A percentile compares a stretch with the other conserved stretches of the same genome.
These are phyloP conservation scores for Yamadazyma kitorensis DNA, from an alignment of 805 yeast species.

Conservation along the genomic window DNA sequence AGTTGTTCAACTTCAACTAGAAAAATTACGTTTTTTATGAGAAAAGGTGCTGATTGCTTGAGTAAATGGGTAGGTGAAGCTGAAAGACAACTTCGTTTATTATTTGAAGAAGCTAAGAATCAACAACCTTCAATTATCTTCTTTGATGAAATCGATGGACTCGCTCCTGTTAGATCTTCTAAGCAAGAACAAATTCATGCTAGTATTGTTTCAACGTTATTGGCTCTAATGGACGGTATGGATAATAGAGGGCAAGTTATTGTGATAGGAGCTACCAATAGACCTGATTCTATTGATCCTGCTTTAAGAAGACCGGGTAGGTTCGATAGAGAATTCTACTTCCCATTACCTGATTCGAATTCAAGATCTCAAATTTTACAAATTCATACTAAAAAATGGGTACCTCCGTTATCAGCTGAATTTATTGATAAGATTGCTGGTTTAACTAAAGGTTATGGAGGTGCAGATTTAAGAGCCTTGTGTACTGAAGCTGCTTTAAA, in stretches of 20 bases:
- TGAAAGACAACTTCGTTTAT: conserved; percentile 83
- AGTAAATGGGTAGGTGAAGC: conserved; percentile 99
- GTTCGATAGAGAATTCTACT: conserved; percentile 94
- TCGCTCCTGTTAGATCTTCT: conserved; percentile 96
- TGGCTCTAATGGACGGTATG: conserved; percentile 99
- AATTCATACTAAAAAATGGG: conserved; percentile 90
- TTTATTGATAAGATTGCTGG: conserved; percentile 69
- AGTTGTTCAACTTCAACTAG: conserved; percentile 82
- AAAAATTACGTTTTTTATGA: conserved; percentile 94
- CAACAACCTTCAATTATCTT: conserved; percentile 95
- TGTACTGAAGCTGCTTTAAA: conserved; percentile 95
- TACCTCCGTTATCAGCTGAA: conserved; percentile 57
- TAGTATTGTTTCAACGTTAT: conserved; percentile 88
- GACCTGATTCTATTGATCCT: conserved; percentile 98
- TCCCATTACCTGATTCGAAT: conserved; percentile 82
- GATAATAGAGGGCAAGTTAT: conserved; percentile 97
- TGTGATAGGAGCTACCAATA: conserved; percentile 95
- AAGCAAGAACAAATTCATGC: conserved; percentile 99
- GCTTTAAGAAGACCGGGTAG: conserved; percentile 96
- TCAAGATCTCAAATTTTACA: conserved; percentile 76
- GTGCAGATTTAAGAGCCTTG: conserved; percentile 91
- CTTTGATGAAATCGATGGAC: conserved; percentile 96
- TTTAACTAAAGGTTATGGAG: conserved; percentile 94
- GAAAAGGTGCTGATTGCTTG: conserved; percentile 96
- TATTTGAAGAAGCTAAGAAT: conserved; percentile 94